These are phyloP conservation scores for Inosperma sp. DNA, from an alignment of 768 basidiomycete genomes.

Conservation along the genomic window DNA sequence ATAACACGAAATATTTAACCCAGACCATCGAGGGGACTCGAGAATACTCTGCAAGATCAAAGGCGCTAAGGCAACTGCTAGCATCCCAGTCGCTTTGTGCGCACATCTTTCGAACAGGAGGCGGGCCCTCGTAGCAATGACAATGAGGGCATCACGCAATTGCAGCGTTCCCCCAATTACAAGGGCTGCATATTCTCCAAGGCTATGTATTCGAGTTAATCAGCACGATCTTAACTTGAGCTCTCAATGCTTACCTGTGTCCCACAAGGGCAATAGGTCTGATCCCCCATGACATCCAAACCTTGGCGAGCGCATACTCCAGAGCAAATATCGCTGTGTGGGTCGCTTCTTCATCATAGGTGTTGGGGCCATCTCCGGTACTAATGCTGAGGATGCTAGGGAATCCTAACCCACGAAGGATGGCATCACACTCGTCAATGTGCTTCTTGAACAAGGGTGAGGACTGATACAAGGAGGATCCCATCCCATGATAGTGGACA, in stretches of 20 bases:
- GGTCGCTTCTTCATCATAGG: conserved; percentile 30
- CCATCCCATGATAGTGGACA: conserved; percentile 64
- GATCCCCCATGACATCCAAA: conserved; percentile 72
- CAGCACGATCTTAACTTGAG: background rate
- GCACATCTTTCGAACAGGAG: conserved; percentile 50
- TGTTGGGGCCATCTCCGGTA: conserved; percentile 3
- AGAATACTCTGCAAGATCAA: conserved; percentile 34
- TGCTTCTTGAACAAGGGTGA: conserved; percentile 43
- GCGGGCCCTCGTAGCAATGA: conserved; percentile 56
- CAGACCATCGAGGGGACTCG: conserved; percentile 31
- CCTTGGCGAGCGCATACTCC: conserved; percentile 54
- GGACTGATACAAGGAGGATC: conserved; percentile 47
- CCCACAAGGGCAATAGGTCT: conserved; percentile 58
- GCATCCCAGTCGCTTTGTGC: conserved; percentile 50
- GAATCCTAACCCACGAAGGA: conserved; percentile 47
- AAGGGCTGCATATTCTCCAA: conserved; percentile 76
- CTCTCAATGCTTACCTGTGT: conserved; percentile 61
- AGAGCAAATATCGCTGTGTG: conserved; percentile 57
- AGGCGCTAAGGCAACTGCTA: conserved; percentile 44
- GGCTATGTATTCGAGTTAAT: conserved; percentile 34
- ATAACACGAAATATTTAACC: conserved; percentile 52
- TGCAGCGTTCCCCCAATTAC: conserved; percentile 56
- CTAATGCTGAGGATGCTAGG: conserved; percentile 47
- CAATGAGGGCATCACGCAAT: conserved; percentile 51
- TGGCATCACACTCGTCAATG: conserved; percentile 56